Conservation (phyloP, 495 filamentous ascomycete species). For the Astrothelium subdiscretum region DNA sequence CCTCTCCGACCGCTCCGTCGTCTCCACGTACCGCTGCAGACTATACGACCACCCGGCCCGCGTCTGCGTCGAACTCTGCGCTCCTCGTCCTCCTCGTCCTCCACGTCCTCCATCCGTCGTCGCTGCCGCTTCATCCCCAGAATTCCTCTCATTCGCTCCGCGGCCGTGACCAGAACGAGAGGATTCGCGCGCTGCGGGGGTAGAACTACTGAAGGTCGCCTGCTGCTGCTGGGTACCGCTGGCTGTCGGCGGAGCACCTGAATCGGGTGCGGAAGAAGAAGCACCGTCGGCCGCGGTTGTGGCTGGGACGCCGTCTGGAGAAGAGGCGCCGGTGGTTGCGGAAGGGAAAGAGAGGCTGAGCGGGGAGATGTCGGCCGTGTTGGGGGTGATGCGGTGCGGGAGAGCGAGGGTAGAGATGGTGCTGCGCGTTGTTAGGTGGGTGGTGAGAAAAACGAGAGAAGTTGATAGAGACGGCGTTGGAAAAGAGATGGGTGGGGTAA, state of each 20-base stretch:
- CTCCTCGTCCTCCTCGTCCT: not conserved
- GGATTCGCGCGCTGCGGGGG: too few relatives aligned
- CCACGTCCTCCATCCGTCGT: too few relatives aligned
- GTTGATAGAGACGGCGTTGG: not conserved
- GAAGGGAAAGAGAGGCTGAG: not conserved
- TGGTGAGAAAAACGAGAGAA: not conserved
- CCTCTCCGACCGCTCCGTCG: not conserved
- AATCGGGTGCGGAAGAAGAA: not conserved
- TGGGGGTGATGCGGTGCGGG: not conserved
- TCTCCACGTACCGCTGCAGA: not conserved
- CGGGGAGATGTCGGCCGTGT: not conserved
- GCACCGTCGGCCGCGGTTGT: not conserved
- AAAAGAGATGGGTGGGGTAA: not conserved
- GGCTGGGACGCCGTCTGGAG: not conserved
- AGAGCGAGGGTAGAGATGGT: not conserved
- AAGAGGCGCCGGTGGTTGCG: not conserved
- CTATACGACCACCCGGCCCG: not conserved
- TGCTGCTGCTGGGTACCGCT: too few relatives aligned
- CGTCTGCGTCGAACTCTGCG: not conserved
- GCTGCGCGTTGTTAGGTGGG: too few relatives aligned
- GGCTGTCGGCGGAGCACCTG: too few relatives aligned
- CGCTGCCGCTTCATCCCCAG: too few relatives aligned
- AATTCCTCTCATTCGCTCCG: too few relatives aligned
- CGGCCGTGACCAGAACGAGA: too few relatives aligned
- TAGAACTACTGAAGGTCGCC: too few relatives aligned